Evolutionary conservation across 228 moss, liverwort and hornwort genomes (phyloP).

Genomic region (Sphagnum fallax): DNA sequence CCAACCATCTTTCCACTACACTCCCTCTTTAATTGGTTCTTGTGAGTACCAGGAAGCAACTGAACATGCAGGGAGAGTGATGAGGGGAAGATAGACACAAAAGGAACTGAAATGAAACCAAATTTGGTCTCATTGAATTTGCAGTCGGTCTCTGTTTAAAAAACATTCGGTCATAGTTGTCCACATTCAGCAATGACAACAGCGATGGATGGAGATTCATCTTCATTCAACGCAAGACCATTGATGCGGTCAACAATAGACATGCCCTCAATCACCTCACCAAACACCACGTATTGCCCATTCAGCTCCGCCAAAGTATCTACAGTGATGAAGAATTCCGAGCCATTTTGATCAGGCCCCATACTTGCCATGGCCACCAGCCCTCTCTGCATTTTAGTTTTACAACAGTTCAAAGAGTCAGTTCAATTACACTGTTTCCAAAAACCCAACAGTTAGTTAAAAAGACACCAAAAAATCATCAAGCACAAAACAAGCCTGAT

Average conservation of each 20-base stretch:
- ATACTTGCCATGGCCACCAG: slow-evolving; percentile 68
- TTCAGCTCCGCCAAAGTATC: slow-evolving; percentile 58
- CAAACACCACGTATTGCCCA: slow-evolving; percentile 63
- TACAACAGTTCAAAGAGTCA: not conserved
- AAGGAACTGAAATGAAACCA: no score
- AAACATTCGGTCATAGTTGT: slow-evolving; percentile 29
- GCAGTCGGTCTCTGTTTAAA: no score
- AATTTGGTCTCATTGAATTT: no score
- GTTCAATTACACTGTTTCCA: not conserved
- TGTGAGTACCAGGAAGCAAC: no score
- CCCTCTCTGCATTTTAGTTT: slow-evolving; percentile 35
- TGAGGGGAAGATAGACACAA: no score
- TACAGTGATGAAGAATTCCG: slow-evolving; percentile 66
- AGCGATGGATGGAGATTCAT: slow-evolving; percentile 35
- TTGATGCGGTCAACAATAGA: slow-evolving; percentile 67
- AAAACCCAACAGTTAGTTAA: not conserved
- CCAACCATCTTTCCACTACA: no score
- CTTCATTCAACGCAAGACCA: slow-evolving; percentile 25
- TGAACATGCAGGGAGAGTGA: no score
- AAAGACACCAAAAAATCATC: not conserved
- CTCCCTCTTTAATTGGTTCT: no score
- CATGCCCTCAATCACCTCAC: slow-evolving; percentile 80
- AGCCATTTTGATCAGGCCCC: slow-evolving; percentile 53
- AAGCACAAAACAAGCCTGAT: not conserved
- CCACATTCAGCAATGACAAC: slow-evolving; percentile 54